Evolutionary conservation across 1,284 basidiomycete species (phyloP), one percentile per base, ranked within the genome.

Genomic region (Puccinia horiana): DNA sequence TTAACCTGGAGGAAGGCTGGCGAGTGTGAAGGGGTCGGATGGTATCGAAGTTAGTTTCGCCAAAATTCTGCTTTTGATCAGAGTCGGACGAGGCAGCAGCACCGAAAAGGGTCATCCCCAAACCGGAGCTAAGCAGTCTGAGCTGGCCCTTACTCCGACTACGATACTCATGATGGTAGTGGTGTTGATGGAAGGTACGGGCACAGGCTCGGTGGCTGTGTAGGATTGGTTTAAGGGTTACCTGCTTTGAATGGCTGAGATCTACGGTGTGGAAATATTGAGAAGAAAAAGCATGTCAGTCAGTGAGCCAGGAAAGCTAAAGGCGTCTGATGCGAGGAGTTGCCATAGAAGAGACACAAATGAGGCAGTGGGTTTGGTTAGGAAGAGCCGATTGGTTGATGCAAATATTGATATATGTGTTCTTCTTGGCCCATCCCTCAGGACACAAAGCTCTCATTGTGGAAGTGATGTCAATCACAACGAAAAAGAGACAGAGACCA

Each of bases 1-100:
- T 52, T 35, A 26, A 35, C 69, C 69, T 72, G 47, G 69, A 47
- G 26, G 69, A 49, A 8, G 69, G 47, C 29, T 72, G 69, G n/a
- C 69, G 69, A 26, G 26, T 72, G 32, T 72, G 69, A 72, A 49
- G 44, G 26, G 69, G 69, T 49, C 69, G 69, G 23, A 72, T 72
- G 69, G 69, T 72, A 35, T 72, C 69, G n/a, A 72, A 72, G 44
- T 72, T 49, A 40, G 69, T 72, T 23, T 72, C 69, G 69, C 44
- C 23, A 35, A 52, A 52, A 44, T 47, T 49, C 47, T n/a, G 69
- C 42, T 72, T 42, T 11, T 72, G 44, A 72, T 47, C 69, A n/a
- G 42, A 47, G 47, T 52, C 69, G 47, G 23, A 47, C 69, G 69
- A 52, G 29, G 26, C 44, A 35, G 63, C 37, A 65, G 63, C 63